Base-by-base conservation (phyloP, 2,329 filamentous ascomycete genomes). In the Colletotrichum sp. region DNA sequence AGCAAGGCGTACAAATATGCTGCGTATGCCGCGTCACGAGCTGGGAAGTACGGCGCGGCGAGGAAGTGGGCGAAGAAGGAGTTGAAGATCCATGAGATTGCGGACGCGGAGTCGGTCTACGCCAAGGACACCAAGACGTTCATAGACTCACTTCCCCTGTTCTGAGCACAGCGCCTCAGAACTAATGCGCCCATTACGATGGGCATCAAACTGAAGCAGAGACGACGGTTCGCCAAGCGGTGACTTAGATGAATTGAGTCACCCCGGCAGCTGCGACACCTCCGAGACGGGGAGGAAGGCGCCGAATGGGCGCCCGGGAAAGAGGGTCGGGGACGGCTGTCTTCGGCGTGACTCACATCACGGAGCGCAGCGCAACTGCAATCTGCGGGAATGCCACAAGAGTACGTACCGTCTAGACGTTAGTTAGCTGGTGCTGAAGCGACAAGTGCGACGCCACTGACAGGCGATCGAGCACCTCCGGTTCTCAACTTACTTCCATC, bases 31-130 rank as follows among this genome's bases (percentile, higher is more conserved):
- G 74, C 76, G 39, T 72, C 77, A 60, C 72, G 71, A 22, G n/a
- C 32, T 8, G 79, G 79, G 0, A 52, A 79, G 25, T 28, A 60
- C 13, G 30, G 73, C 9, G 65, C 39, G 55, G 81, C 81, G 28
- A 77, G 67, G 66, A 61, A 60, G 27, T 82, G 79, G 80, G 77
- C 79, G n/a, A 57, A 52, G 22, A 78, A 76, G 68, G 80, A 80
- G 61, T 55, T 79, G 52, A 76, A 77, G 52, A 55, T 79, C 7
- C 76, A 75, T 22, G 74, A 77, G 66, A 72, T 79, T 57, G 78
- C 76, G 27, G 78, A 79, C 39, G 44, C 63, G 6, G 60, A 76
- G 69, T 72, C 73, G 25, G 36, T 27, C 8, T 67, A 72, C 22
- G 68, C 70, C 8, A 68, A 13, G 64, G 55, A 75, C 32, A 65